These are phyloP conservation scores for Didymella keratinophila DNA, from an alignment of 2,329 filamentous ascomycete genomes.

Conservation along the genomic window DNA sequence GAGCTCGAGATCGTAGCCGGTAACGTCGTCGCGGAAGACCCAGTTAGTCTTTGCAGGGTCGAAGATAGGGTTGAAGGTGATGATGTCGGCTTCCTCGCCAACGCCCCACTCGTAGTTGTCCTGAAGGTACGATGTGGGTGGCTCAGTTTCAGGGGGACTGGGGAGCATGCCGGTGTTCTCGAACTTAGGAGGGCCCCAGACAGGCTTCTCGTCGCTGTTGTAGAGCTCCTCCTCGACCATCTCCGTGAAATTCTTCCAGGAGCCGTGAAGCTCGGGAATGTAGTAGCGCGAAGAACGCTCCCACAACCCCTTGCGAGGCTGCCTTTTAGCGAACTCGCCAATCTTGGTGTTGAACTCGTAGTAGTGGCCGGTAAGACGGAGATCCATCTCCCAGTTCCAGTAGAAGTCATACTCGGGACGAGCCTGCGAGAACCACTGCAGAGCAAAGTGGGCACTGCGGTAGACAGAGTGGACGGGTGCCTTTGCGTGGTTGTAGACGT, in stretches of 20 bases:
- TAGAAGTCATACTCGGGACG: conserved; percentile 61
- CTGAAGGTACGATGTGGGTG: conserved; percentile 64
- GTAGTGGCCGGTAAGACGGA: conserved; percentile 80
- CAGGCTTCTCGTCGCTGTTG: conserved; percentile 57
- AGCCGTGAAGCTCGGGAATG: conserved; percentile 72
- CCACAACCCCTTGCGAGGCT: conserved; percentile 77
- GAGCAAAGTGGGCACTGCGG: conserved; percentile 64
- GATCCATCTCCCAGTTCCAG: conserved; percentile 94
- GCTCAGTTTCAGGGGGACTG: conserved; percentile 69
- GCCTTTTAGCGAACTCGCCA: conserved; percentile 68
- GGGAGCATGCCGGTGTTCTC: conserved; percentile 61
- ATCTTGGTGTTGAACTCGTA: conserved; percentile 79
- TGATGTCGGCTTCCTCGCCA: conserved; percentile 76
- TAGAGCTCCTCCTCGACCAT: conserved; percentile 68
- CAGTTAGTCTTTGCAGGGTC: conserved; percentile 76
- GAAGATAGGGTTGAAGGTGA: conserved; percentile 81
- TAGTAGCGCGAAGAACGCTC: conserved; percentile 77
- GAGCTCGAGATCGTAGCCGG: conserved; percentile 66
- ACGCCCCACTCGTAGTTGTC: conserved; percentile 80
- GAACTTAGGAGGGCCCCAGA: conserved; percentile 70
- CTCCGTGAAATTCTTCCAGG: conserved; percentile 72
- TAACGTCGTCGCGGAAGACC: conserved; percentile 73
- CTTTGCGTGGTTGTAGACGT: conserved; percentile 67
- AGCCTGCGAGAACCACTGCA: conserved; percentile 61
- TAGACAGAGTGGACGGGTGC: conserved; percentile 87